Conservation (phyloP, 805 yeast species). For the Hanseniaspora occidentalis region DNA sequence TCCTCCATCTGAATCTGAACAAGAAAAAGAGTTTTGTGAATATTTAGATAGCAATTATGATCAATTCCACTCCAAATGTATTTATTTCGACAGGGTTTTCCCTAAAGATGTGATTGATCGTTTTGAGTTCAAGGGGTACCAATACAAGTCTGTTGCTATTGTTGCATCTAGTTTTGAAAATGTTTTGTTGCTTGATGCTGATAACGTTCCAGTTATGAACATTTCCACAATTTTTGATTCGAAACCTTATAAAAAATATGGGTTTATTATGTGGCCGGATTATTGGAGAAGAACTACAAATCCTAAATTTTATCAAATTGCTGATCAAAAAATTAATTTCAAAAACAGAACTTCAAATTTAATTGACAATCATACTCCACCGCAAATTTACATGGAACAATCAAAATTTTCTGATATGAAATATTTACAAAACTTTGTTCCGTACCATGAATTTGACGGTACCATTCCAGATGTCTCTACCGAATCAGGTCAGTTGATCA, state of each 20-base stretch:
- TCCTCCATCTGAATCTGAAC: conserved; percentile 50
- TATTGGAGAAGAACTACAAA: conserved; percentile 62
- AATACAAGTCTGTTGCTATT: conserved; percentile 59
- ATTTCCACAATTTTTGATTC: conserved; percentile 33
- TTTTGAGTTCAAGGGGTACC: conserved; percentile 40
- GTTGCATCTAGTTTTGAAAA: conserved; percentile 68
- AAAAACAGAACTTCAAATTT: conserved; percentile 24
- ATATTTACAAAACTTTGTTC: conserved; percentile 20
- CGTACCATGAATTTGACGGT: conserved; percentile 50
- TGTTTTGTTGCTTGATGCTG: conserved; percentile 64
- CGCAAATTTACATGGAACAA: conserved; percentile 3
- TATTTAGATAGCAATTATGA: conserved; percentile 43
- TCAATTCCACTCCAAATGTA: conserved; percentile 44
- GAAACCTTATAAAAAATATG: conserved; percentile 34
- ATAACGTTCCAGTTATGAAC: conserved; percentile 41
- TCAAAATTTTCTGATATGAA: conserved; percentile 9
- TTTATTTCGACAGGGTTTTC: conserved; percentile 37
- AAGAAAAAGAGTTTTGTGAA: conserved; percentile 60
- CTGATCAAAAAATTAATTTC: conserved; percentile 27
- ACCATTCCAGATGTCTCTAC: conserved; percentile 55
- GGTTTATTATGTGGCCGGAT: conserved; percentile 65
- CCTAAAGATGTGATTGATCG: conserved; percentile 33
- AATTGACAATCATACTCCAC: conserved; percentile 16
- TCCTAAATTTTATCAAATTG: conserved; percentile 45
- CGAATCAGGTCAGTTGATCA: conserved; percentile 58